Conservation (phyloP, 495 filamentous ascomycete genomes). For the Arthonia radiata region DNA sequence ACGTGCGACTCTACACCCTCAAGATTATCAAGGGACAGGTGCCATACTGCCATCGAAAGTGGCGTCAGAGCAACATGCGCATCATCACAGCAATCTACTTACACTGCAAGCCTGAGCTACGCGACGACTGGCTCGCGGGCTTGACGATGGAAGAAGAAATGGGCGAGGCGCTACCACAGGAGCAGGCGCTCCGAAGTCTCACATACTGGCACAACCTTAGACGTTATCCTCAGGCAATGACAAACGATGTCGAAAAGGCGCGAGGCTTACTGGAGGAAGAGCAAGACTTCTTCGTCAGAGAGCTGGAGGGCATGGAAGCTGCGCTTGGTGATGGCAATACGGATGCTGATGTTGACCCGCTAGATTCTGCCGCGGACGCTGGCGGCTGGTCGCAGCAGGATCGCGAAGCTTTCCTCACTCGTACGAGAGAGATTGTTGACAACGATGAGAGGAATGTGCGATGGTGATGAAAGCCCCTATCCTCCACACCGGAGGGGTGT, state of each 20-base stretch:
- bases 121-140: constrained; percentile 88
- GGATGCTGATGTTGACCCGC: too few species aligned
- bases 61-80: constrained; percentile 94
- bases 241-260: constrained; percentile 10
- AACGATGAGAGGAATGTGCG: too few species aligned
- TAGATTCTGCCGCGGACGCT: too few species aligned
- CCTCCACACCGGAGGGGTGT: too few species aligned
- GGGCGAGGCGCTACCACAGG: constrained; percentile 70
- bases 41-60: constrained; percentile 92
- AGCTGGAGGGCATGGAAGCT: constrained; percentile 74
- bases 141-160: constrained; percentile 78
- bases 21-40: constrained; percentile 97
- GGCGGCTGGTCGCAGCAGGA: too few species aligned
- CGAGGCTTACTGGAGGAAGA: constrained; percentile 42
- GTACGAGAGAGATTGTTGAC: too few species aligned
- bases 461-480: too few species aligned
- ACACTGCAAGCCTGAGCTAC: constrained; percentile 70
- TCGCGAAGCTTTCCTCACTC: too few species aligned
- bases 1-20: constrained; percentile 77
- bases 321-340: too few species aligned
- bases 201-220: constrained; percentile 85
- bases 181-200: constrained; percentile 64
- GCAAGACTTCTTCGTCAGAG: constrained; percentile 69
- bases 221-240: constrained; percentile 54
- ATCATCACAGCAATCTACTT: constrained; percentile 94